phyloP scores from a whole-genome alignment of 805 yeast genomes.

The Torulaspora franciscae region DNA sequence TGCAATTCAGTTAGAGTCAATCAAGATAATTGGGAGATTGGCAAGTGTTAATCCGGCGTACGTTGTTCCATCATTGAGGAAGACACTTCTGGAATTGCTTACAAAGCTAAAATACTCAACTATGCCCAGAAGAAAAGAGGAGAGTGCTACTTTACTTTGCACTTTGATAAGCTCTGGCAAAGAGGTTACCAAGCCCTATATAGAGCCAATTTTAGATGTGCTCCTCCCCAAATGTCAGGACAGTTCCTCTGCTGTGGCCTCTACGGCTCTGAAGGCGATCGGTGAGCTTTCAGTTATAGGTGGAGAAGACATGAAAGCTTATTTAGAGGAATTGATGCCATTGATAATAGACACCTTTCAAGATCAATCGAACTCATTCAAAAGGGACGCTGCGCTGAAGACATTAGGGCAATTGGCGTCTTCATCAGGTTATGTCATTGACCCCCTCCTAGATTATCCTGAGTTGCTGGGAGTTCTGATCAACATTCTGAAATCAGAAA shows the following conservation, averaged over 20 bases:
- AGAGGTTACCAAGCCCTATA: conserved; percentile 83
- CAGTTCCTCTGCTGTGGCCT: conserved; percentile 71
- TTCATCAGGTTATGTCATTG: conserved; percentile 91
- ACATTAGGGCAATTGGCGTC: conserved; percentile 85
- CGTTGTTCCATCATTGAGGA: conserved; percentile 87
- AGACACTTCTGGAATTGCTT: conserved; percentile 75
- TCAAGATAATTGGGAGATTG: conserved; percentile 75
- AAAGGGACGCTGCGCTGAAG: conserved; percentile 83
- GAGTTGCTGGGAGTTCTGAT: conserved; percentile 78
- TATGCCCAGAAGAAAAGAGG: conserved; percentile 73
- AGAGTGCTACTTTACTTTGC: conserved; percentile 71
- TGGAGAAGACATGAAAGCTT: conserved; percentile 75
- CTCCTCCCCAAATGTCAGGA: conserved; percentile 72
- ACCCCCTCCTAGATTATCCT: conserved; percentile 88
- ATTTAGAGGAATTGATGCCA: conserved; percentile 77
- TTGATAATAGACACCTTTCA: conserved; percentile 79
- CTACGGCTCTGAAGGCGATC: conserved; percentile 77
- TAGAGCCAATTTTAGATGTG: conserved; percentile 84
- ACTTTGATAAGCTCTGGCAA: conserved; percentile 71
- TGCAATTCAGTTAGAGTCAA: conserved; percentile 71
- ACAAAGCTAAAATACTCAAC: conserved; percentile 83
- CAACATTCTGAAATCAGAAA: conserved; percentile 75
- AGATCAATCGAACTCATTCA: conserved; percentile 84
- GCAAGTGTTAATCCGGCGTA: conserved; percentile 90
- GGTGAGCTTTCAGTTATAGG: conserved; percentile 89